Percentiles rank a stretch among this genome's conserved stretches.
Conservation (phyloP, 108 stramenopile species). For the Skeletonema tropicum region DNA sequence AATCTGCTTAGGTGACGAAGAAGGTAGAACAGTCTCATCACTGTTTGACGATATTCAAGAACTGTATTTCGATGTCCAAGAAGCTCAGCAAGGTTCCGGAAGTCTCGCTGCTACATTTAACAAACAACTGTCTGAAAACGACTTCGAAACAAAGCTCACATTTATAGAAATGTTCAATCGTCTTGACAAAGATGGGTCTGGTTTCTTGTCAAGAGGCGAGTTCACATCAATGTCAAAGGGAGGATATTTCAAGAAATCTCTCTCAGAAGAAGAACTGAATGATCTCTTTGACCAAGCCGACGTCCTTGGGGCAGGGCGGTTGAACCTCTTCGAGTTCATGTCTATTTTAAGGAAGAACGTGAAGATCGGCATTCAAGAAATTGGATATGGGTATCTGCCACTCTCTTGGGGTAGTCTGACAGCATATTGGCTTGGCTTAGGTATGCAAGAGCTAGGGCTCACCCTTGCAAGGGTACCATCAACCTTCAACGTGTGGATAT, state of each 20-base stretch:
- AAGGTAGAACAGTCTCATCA: conserved; percentile 17
- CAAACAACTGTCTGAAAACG: conserved; percentile 17
- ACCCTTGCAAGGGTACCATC: conserved; percentile 34
- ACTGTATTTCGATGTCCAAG: conserved; percentile 33
- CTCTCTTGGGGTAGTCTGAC: conserved; percentile 50
- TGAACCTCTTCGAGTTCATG: conserved; percentile 53
- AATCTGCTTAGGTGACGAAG: conserved; percentile 12
- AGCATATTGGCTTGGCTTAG: conserved; percentile 50
- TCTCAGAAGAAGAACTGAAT: conserved; percentile 25
- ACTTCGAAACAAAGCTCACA: conserved; percentile 36
- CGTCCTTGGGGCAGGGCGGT: conserved; percentile 18
- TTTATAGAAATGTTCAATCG: conserved; percentile 51
- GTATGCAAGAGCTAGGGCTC: conserved; percentile 49
- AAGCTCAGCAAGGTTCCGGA: conserved; percentile 11
- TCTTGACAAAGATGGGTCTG: conserved; percentile 32
- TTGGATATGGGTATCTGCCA: conserved; percentile 45
- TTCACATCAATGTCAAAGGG: conserved; percentile 35
- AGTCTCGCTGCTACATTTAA: conserved; percentile 9
- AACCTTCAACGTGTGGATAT: conserved; percentile 28
- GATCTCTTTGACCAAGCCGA: conserved; percentile 40
- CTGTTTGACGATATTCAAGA: conserved; percentile 41
- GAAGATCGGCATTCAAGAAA: conserved; percentile 35
- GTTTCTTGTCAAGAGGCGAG: conserved; percentile 37
- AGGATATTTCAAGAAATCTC: conserved; percentile 33
- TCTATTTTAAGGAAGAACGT: conserved; percentile 46